Evolutionary conservation across 768 basidiomycete species (phyloP).

Genomic region (Paxillus rubicundulus): DNA sequence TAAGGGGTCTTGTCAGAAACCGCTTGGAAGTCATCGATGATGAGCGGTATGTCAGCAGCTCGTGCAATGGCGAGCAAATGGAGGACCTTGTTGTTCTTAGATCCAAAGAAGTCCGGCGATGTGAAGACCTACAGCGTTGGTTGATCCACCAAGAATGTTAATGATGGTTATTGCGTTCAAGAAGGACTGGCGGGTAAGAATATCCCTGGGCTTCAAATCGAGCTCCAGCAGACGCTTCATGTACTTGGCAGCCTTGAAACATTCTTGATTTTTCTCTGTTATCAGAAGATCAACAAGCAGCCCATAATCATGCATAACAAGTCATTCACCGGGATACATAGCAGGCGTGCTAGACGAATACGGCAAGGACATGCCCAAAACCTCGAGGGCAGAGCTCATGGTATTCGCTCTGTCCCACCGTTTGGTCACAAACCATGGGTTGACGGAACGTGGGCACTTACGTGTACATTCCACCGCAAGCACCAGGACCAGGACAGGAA

Average conservation of each 20-base stretch:
- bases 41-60: conserved; percentile 69
- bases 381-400: conserved; percentile 84
- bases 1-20: conserved; percentile 79
- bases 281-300: not conserved
- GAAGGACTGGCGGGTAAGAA: conserved; percentile 68
- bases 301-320: not conserved
- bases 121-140: conserved; percentile 64
- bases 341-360: conserved; percentile 78
- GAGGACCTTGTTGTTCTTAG: conserved; percentile 52
- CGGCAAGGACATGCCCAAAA: conserved; percentile 81
- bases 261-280: conserved; percentile 80
- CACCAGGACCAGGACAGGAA: conserved; percentile 82
- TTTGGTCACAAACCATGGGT: not conserved
- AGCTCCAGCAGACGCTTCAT: conserved; percentile 69
- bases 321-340: conserved; percentile 53
- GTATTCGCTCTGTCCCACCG: conserved; percentile 63
- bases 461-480: conserved; percentile 90
- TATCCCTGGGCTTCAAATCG: conserved; percentile 82
- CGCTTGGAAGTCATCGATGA: conserved; percentile 83
- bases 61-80: conserved; percentile 85
- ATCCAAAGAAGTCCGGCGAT: not conserved
- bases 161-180: conserved; percentile 81
- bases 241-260: conserved; percentile 72
- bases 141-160: conserved; percentile 81
- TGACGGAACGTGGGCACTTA: conserved; percentile 27